Evolutionary conservation across 169 alveolate genomes (phyloP).

Genomic region (Toxoplasma gondii): DNA sequence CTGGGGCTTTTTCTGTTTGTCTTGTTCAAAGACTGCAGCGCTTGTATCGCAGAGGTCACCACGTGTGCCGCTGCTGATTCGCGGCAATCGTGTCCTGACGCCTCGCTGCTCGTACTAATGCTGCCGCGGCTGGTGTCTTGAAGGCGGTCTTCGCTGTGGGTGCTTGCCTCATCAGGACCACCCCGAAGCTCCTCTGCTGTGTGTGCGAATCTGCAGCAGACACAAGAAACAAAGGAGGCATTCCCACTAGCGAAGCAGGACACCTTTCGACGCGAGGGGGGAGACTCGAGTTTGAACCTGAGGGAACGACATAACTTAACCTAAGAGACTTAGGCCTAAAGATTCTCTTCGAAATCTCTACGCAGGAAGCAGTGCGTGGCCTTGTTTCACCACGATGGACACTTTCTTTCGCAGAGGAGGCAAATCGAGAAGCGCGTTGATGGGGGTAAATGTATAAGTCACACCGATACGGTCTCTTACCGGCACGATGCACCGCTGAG

Average conservation of each 20-base stretch:
- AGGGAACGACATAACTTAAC: too few species aligned
- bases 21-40: background rate
- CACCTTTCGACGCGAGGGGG: too few species aligned
- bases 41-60: background rate
- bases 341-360: too few species aligned
- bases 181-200: background rate
- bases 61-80: background rate
- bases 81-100: background rate
- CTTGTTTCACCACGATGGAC: too few species aligned
- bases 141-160: background rate
- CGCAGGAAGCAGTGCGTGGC: too few species aligned
- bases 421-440: too few species aligned
- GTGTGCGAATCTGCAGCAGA: slow-evolving; percentile 3
- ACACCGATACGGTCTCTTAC: background rate
- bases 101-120: background rate
- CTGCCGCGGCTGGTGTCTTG: slow-evolving; percentile 3
- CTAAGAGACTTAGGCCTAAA: too few species aligned
- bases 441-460: background rate
- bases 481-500: slow-evolving; percentile 19
- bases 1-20: background rate
- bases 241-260: too few species aligned
- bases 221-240: background rate
- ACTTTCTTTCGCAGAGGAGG: too few species aligned
- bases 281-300: too few species aligned
- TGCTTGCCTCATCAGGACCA: background rate